These are phyloP conservation scores for Bruguiera hainesii DNA, from an alignment of 441 rosid genomes.

Conservation along the genomic window DNA sequence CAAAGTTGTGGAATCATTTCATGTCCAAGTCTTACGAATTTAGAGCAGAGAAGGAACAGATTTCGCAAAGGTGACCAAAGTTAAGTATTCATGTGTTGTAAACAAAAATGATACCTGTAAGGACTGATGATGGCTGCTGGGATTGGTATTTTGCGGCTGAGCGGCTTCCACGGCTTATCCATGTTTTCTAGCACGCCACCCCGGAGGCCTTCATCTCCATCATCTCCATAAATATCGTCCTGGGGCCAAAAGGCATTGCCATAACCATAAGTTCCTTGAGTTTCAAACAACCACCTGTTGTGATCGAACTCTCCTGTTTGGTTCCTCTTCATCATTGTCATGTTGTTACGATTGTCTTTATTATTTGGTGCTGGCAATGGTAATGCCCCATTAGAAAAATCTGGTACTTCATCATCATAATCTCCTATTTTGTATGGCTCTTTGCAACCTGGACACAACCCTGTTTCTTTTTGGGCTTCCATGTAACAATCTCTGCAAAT, in stretches of 20 bases:
- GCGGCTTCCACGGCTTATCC: conserved; percentile 91
- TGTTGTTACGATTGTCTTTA: conserved; percentile 44
- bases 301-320: conserved; percentile 88
- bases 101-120: conserved; percentile 43
- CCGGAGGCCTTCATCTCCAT: conserved; percentile 48
- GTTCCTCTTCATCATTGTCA: conserved; percentile 86
- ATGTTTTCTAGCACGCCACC: conserved; percentile 52
- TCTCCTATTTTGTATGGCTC: conserved; percentile 70
- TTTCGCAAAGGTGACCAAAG: too few relatives aligned
- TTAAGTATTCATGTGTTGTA: too few relatives aligned
- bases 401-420: conserved; percentile 56
- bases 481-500: conserved; percentile 85
- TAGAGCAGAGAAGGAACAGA: too few relatives aligned
- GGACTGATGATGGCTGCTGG: conserved; percentile 70
- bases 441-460: conserved; percentile 87
- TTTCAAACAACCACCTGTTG: conserved; percentile 81
- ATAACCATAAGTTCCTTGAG: conserved; percentile 78
- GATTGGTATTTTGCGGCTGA: conserved; percentile 58
- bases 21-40: too few relatives aligned
- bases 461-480: conserved; percentile 77
- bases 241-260: conserved; percentile 87
- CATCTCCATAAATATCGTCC: conserved; percentile 58
- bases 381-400: conserved; percentile 57
- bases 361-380: conserved; percentile 63
- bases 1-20: too few relatives aligned